Evolutionary conservation across 371 early-diverging fungal species (phyloP), one percentile per base, ranked within the genome.

Genomic region (Circinella minor): DNA sequence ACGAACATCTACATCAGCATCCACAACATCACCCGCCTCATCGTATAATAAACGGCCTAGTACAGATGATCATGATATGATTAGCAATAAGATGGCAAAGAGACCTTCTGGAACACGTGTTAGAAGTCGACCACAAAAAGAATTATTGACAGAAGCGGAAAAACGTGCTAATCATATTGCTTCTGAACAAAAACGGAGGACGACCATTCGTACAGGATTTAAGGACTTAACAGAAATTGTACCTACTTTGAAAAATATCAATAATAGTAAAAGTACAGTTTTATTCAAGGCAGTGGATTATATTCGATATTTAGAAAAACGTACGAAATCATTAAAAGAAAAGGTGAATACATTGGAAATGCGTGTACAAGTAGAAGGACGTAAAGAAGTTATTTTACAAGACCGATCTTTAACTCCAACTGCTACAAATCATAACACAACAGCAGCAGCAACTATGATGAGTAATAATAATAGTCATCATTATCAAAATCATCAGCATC

Each of bases 91-190:
- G 6, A 51, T 51, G 20, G 37, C 57, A 48, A 48, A 43, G 18
- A 39, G n/a, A 43, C 18, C 38, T 10, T 20, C 77, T 37, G 66
- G 66, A 18, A 34, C 37, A 65, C 57, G 57, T 7, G 49, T 47
- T 48, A 70, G 81, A 61, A 71, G 67, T 15, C 75, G 77, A 61
- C 73, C 79, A 4, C 81, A 81, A 18, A 85, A 85, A 43, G 93
- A 94, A 68, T 79, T 96, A 34, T 71, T 97, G 69, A 93, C 95
- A 0, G 95, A 94, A 43, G 86, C 91, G n/a, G 95, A 96, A 67
- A 96, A 96, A 78, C 86, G 93, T 67, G 89, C 91, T 5, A 96
- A 95, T 76, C 96, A 96, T 77, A 95, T 95, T 76, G 93, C 91
- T 0, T 93, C 94, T 14, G 96, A 96, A 73, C 94, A 96, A 75